Evolutionary conservation across 345 rosid species (phyloP).

Genomic region (Syzygium jambos): DNA sequence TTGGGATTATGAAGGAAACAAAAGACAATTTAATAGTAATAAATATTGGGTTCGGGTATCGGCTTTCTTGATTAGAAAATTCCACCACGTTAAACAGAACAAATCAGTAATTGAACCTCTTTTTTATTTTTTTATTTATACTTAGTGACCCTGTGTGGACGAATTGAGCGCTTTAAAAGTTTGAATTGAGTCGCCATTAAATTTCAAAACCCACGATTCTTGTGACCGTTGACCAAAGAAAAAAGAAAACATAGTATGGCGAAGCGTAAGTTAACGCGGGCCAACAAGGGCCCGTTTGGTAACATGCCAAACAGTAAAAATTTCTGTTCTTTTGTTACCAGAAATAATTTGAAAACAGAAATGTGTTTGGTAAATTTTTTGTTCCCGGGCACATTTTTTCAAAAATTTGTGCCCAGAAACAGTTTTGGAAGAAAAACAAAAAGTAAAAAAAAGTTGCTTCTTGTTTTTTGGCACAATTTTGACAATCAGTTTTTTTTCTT

Average conservation of each 20-base stretch:
- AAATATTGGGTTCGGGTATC: background rate
- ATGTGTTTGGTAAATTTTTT: too few relatives aligned
- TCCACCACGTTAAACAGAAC: background rate
- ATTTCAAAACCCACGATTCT: background rate
- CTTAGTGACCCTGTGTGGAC: background rate
- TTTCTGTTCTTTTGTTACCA: too few relatives aligned
- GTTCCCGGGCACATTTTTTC: too few relatives aligned
- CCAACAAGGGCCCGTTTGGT: too few relatives aligned
- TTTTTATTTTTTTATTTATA: background rate
- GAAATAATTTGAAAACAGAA: too few relatives aligned
- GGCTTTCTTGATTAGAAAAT: background rate
- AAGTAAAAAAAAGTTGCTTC: too few relatives aligned
- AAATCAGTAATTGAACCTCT: background rate
- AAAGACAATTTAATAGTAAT: background rate
- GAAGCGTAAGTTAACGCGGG: background rate
- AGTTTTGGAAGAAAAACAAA: too few relatives aligned
- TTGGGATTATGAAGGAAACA: background rate
- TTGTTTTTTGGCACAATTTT: too few relatives aligned
- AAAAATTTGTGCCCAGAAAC: too few relatives aligned
- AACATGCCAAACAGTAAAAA: too few relatives aligned
- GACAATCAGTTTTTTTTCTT: too few relatives aligned
- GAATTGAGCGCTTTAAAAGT: background rate
- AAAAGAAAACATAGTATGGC: background rate
- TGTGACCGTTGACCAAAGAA: background rate
- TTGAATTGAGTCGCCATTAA: background rate